Conservation (phyloP, 2,329 filamentous ascomycete genomes). For the Xylaria sp. region DNA sequence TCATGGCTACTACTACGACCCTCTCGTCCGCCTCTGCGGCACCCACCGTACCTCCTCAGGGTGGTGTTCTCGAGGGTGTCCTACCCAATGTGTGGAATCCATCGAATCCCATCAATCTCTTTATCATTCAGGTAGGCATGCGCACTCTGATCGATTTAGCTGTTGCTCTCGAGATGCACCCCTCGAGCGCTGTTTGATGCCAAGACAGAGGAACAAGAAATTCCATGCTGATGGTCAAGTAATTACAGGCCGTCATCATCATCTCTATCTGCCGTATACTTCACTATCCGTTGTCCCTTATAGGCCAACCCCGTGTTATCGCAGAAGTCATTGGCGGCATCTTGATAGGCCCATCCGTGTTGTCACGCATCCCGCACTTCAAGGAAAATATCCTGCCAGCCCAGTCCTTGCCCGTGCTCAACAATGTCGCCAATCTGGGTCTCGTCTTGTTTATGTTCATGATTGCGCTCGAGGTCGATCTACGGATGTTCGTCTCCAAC, state of each 20-base stretch:
- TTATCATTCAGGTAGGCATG: constrained; percentile 62
- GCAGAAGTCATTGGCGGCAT: constrained; percentile 74
- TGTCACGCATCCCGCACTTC: constrained; percentile 68
- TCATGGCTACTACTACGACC: constrained; percentile 24
- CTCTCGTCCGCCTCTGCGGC: constrained; percentile 20
- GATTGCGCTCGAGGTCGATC: constrained; percentile 68
- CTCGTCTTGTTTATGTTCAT: constrained; percentile 69
- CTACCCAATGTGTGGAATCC: constrained; percentile 64
- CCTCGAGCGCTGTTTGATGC: neutral
- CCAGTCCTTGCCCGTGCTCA: constrained; percentile 60
- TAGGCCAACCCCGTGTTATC: constrained; percentile 71
- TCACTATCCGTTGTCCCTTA: constrained; percentile 64
- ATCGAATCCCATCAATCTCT: constrained; percentile 67
- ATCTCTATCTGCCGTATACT: constrained; percentile 67
- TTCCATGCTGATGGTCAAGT: constrained; percentile 8
- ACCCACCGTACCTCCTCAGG: constrained; percentile 38
- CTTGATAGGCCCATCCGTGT: constrained; percentile 66
- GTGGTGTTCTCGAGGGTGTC: constrained; percentile 64
- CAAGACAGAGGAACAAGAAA: neutral
- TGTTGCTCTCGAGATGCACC: neutral
- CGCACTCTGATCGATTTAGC: neutral
- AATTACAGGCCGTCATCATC: constrained; percentile 58
- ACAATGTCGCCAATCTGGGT: constrained; percentile 65
- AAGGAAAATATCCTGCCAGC: constrained; percentile 60
- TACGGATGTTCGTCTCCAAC: constrained; percentile 61